These are phyloP conservation scores for Saccharomycopsis sp. DNA, from an alignment of 805 yeast species.

Conservation along the genomic window DNA sequence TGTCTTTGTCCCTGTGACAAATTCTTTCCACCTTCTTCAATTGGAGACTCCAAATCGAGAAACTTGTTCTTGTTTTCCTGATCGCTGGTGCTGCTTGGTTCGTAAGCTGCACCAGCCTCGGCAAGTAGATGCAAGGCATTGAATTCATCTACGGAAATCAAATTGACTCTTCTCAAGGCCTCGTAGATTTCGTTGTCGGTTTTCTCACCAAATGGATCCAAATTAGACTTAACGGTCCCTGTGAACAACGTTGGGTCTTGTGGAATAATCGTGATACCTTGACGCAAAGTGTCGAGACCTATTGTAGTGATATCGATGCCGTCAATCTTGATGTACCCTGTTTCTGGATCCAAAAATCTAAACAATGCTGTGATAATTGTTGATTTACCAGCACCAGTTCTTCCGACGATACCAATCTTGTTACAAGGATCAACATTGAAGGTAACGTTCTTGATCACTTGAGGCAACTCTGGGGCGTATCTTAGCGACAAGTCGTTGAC, in stretches of 20 bases:
- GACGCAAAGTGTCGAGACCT: constrained; percentile 64
- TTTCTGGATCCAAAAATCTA: constrained; percentile 72
- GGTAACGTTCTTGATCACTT: constrained; percentile 80
- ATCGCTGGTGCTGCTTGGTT: constrained; percentile 20
- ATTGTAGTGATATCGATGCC: constrained; percentile 66
- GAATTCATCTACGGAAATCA: constrained; percentile 42
- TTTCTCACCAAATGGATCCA: constrained; percentile 66
- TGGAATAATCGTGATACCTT: constrained; percentile 76
- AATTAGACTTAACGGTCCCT: constrained; percentile 67
- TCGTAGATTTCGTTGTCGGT: constrained; percentile 58
- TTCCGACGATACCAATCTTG: constrained; percentile 93
- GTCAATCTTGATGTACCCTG: constrained; percentile 65
- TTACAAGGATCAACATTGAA: constrained; percentile 71
- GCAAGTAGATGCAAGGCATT: constrained; percentile 23
- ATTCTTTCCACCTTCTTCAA: constrained; percentile 72
- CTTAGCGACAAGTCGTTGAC: constrained; percentile 74
- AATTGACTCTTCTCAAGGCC: constrained; percentile 67
- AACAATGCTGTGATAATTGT: constrained; percentile 93
- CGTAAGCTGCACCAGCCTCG: constrained; percentile 8
- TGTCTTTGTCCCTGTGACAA: constrained; percentile 85
- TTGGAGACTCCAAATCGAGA: constrained; percentile 47
- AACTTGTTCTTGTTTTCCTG: constrained; percentile 66
- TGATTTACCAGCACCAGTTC: constrained; percentile 98
- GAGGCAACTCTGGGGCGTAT: constrained; percentile 84
- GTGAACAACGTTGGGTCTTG: constrained; percentile 81